phyloP scores from a whole-genome alignment of 768 basidiomycete genomes.

The Naganishia vaughanmartiniae region DNA sequence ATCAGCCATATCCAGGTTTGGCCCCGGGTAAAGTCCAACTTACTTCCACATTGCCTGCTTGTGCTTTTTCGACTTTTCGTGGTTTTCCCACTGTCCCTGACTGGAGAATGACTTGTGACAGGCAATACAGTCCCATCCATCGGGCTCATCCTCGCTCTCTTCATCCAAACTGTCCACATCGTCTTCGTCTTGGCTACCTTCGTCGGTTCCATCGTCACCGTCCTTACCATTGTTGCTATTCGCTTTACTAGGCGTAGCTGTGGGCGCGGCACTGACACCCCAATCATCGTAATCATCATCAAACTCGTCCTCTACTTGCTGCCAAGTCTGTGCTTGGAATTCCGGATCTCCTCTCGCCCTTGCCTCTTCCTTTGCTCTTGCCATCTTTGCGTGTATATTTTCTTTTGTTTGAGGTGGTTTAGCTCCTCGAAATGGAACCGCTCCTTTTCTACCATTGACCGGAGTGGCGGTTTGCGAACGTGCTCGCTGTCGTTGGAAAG shows the following conservation, averaged over 20 bases:
- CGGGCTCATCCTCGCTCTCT: conserved; percentile 39
- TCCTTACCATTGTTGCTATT: conserved; percentile 37
- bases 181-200: conserved; percentile 29
- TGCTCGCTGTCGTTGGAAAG: conserved; percentile 39
- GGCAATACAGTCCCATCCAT: conserved; percentile 66
- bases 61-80: conserved; percentile 93
- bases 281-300: conserved; percentile 58
- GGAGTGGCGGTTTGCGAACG: conserved; percentile 20
- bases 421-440: conserved; percentile 32
- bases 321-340: conserved; percentile 89
- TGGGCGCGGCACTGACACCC: conserved; percentile 71
- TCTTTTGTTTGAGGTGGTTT: conserved; percentile 57
- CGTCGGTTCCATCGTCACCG: conserved; percentile 9
- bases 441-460: conserved; percentile 32
- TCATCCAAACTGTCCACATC: conserved; percentile 35
- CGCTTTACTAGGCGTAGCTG: conserved; percentile 58
- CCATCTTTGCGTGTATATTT: conserved; percentile 44
- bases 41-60: conserved; percentile 74
- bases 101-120: conserved; percentile 84
- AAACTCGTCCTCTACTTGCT: conserved; percentile 59
- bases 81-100: conserved; percentile 92
- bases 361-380: conserved; percentile 48
- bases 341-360: conserved; percentile 49
- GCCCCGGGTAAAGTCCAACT: conserved; percentile 24
- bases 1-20: not conserved